A percentile compares a stretch with the other conserved stretches of the same genome.
Conservation (phyloP, 805 yeast species). For the Peterozyma xylosa region DNA sequence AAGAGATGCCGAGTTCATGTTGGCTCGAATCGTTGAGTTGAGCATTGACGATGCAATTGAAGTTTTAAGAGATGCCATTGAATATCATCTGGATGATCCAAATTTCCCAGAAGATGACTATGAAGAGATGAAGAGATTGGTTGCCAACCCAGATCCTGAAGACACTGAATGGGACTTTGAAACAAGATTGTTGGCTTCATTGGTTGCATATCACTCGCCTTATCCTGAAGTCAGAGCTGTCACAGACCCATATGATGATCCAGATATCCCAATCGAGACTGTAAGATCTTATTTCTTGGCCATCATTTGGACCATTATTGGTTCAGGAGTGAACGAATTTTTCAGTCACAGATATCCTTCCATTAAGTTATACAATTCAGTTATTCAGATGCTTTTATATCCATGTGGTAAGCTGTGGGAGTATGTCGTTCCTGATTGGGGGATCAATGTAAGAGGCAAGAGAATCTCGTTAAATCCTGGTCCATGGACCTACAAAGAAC, state of each 20-base stretch:
- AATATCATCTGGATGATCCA: conserved; percentile 37
- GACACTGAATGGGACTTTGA: conserved; percentile 22
- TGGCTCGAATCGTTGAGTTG: conserved; percentile 29
- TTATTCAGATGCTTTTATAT: conserved; percentile 37
- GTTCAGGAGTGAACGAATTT: conserved; percentile 48
- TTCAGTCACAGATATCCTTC: conserved; percentile 49
- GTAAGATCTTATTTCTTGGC: conserved; percentile 49
- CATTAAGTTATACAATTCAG: conserved; percentile 33
- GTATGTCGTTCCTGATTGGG: conserved; percentile 29
- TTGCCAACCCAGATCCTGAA: conserved; percentile 5
- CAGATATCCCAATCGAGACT: conserved; percentile 40
- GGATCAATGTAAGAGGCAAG: conserved; percentile 28
- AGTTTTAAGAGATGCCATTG: conserved; percentile 30
- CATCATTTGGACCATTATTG: conserved; percentile 42
- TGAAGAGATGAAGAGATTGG: conserved; percentile 22
- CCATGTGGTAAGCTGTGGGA: conserved; percentile 33
- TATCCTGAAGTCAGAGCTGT: conserved; percentile 64
- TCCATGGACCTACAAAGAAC: conserved; percentile 59
- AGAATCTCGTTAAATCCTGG: conserved; percentile 48
- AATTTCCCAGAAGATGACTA: conserved; percentile 34
- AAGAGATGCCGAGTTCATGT: conserved; percentile 23
- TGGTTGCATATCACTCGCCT: conserved; percentile 35
- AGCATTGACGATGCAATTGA: conserved; percentile 29
- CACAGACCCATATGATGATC: conserved; percentile 52
- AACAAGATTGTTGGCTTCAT: conserved; percentile 25